Evolutionary conservation across 345 rosid genomes (phyloP).

Genomic region (Aquilaria yunnanensis): DNA sequence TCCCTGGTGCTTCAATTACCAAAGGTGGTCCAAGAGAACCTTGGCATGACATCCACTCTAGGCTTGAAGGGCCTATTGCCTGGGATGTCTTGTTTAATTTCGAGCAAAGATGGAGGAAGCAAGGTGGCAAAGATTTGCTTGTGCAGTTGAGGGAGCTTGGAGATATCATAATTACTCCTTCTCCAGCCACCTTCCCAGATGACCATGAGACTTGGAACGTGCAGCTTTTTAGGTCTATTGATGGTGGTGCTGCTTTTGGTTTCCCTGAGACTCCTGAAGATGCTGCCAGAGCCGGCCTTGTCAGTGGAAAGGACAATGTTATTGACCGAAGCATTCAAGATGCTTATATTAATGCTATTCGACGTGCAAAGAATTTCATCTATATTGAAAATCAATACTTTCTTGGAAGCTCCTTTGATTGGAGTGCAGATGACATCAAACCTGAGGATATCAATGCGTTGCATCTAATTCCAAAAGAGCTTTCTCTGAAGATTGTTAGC

Average conservation of each 20-base stretch:
- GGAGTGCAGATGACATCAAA: slow-evolving; percentile 4
- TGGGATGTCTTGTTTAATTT: slow-evolving; percentile 15
- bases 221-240: slow-evolving; percentile 10
- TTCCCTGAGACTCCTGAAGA: slow-evolving; percentile 5
- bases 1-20: background rate
- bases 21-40: slow-evolving; percentile 17
- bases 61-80: slow-evolving; percentile 3
- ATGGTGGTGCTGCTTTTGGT: slow-evolving; percentile 7
- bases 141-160: background rate
- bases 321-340: slow-evolving; percentile 15
- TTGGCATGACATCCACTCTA: slow-evolving; percentile 13
- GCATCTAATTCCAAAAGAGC: slow-evolving; percentile 8
- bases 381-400: slow-evolving; percentile 10
- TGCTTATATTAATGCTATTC: slow-evolving; percentile 13
- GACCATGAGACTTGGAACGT: slow-evolving; percentile 9
- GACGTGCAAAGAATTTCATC: slow-evolving; percentile 12
- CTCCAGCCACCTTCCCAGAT: background rate
- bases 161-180: slow-evolving; percentile 1
- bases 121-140: slow-evolving; percentile 1
- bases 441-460: slow-evolving; percentile 4
- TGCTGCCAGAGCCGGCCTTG: background rate
- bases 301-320: slow-evolving; percentile 9
- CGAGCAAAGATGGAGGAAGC: slow-evolving; percentile 12
- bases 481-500: slow-evolving; percentile 10
- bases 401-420: slow-evolving; percentile 7